Base-by-base conservation (phyloP, 805 yeast genomes). In the Yamadazyma paraphyllophila region DNA sequence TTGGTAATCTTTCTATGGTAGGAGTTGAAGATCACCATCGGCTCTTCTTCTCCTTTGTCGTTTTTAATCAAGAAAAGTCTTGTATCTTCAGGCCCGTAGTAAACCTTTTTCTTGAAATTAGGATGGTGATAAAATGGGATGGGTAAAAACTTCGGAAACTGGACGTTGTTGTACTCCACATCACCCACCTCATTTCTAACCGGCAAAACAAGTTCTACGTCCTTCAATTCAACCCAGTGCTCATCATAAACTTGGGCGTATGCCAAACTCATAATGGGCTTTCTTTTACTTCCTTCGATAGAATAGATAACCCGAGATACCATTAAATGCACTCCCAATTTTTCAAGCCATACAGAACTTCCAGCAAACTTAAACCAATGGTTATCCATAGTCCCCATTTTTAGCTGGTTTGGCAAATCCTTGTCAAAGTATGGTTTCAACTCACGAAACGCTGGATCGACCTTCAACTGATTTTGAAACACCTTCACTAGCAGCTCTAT, bases 1-100 rank as follows among this genome's bases (percentile, higher is more conserved):
- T 42, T 27, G 13, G 36, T 30, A 16, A 51, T 46, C 44, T 50
- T 53, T n/a, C 52, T 50, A 45, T 53, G 65, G 38, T 55, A 51
- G 10, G 62, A 49, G 49, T 75, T 76, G 59, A 67, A 77, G 3
- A 75, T 57, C 10, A 77, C 61, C 24, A 77, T 54, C 1, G 82
- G 82, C 47, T 77, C 81, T 30, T 66, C 65, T 41, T 47, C 54
- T 4, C 71, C 72, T 15, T 55, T 57, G 32, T 57, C 58, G 44
- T 66, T 66, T 35, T 53, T 59, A 8, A 66, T 58, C 13, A 70
- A 48, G 7, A 74, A 55, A 29, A 77, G 56, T 25, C 80, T 63
- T 2, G 82, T 78, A 53, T 77, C 80, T 56, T 77, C 80, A 1
- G 81, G 76, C 0, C 82, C 82, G 41, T 64, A 55, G 26, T 34